Conservation (phyloP, 1,284 basidiomycete genomes). For the Inonotus hispidus region DNA sequence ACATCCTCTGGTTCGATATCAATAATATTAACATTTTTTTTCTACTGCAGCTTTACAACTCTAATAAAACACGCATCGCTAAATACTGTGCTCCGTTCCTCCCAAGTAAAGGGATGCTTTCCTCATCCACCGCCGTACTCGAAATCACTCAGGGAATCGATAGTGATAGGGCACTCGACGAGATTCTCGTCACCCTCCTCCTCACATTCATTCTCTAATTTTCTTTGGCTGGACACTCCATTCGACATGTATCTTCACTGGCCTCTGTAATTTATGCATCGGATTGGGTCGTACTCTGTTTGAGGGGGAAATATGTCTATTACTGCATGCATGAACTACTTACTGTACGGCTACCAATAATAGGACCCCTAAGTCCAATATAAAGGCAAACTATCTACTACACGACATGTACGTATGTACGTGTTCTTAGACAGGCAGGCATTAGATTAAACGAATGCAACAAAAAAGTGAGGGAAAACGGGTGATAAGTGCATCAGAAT, state of each 20-base stretch:
- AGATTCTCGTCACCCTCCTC: constrained; percentile 10
- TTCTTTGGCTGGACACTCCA: neutral
- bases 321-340: neutral
- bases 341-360: neutral
- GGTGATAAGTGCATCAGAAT: neutral
- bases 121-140: neutral
- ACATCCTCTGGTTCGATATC: neutral
- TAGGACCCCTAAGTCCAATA: neutral
- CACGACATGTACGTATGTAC: neutral
- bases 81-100: constrained; percentile 7
- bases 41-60: constrained; percentile 8
- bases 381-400: neutral
- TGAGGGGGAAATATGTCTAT: neutral
- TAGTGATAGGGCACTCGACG: constrained; percentile 5
- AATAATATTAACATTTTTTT: neutral
- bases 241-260: neutral
- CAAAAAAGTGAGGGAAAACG: neutral
- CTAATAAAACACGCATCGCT: neutral
- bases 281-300: neutral
- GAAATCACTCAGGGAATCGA: constrained; percentile 5
- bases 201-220: constrained; percentile 5
- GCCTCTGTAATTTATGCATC: neutral
- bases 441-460: neutral
- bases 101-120: neutral
- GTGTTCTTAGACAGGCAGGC: neutral